phyloP scores from a whole-genome alignment of 306 rosid species.

The Vigna hirtella region DNA sequence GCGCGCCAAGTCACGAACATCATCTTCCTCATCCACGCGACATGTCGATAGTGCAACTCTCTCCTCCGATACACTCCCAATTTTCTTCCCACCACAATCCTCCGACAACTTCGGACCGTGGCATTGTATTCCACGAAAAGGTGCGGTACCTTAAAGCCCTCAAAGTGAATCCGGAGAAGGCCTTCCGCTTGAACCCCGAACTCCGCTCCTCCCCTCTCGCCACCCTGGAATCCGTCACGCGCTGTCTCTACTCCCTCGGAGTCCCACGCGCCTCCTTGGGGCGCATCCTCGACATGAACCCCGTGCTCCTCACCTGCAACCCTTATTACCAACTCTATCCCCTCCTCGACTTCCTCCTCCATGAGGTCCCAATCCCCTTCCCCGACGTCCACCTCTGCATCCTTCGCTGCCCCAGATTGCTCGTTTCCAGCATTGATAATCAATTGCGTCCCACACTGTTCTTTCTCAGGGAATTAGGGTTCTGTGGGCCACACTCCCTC shows the following conservation, averaged over 20 bases:
- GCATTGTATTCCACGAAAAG: conserved; percentile 75
- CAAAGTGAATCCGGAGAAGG: conserved; percentile 63
- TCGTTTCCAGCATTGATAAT: conserved; percentile 59
- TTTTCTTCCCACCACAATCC: conserved; percentile 43
- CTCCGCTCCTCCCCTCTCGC: conserved; percentile 64
- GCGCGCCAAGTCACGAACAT: background rate
- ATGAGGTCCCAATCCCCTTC: conserved; percentile 69
- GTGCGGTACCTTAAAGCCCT: conserved; percentile 70
- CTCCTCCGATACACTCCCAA: background rate
- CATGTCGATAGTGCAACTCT: background rate
- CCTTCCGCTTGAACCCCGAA: conserved; percentile 66
- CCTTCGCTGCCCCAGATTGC: conserved; percentile 73
- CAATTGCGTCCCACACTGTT: conserved; percentile 51
- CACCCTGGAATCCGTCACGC: conserved; percentile 62
- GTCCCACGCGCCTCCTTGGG: conserved; percentile 60
- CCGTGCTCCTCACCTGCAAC: conserved; percentile 73
- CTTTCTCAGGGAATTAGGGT: conserved; percentile 48
- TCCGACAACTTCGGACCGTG: conserved; percentile 50
- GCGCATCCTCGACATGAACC: conserved; percentile 84
- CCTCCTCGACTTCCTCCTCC: conserved; percentile 77
- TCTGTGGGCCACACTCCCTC: conserved; percentile 43
- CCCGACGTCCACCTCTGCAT: conserved; percentile 61
- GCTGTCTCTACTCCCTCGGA: conserved; percentile 76
- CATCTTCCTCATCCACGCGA: background rate
- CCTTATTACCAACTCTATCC: conserved; percentile 73